These are phyloP conservation scores for Pestalotiopsis sp. DNA, from an alignment of 2,329 filamentous ascomycete genomes.

Conservation along the genomic window DNA sequence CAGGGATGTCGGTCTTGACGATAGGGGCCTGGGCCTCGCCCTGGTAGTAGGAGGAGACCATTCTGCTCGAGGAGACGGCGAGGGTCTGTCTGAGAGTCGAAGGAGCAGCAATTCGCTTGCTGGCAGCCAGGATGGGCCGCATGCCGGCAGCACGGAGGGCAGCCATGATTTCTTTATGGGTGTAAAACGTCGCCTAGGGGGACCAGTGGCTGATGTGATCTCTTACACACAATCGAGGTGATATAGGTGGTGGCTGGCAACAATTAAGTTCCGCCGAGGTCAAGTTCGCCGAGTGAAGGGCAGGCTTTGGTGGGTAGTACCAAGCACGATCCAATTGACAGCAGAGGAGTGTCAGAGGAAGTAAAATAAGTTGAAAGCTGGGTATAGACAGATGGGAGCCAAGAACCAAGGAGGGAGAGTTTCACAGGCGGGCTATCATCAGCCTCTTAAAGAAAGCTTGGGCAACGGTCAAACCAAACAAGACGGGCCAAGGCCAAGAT, in stretches of 20 bases:
- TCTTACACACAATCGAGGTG: background rate
- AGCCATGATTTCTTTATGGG: conserved; percentile 24
- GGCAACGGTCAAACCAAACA: background rate
- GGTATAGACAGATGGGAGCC: background rate
- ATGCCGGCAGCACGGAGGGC: conserved; percentile 30
- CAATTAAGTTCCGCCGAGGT: conserved; percentile 13
- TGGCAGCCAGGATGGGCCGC: conserved; percentile 25
- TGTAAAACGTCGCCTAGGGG: background rate
- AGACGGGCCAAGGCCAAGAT: background rate
- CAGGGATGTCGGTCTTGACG: conserved; percentile 69
- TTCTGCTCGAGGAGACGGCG: conserved; percentile 23
- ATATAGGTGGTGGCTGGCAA: background rate
- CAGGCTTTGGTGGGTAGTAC: background rate
- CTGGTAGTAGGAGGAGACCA: conserved; percentile 30
- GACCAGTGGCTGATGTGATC: background rate
- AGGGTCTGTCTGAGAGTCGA: conserved; percentile 19
- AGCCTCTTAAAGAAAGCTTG: background rate
- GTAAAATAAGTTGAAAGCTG: background rate
- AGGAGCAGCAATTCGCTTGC: conserved; percentile 19
- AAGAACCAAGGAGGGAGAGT: background rate
- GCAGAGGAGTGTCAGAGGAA: conserved; percentile 18
- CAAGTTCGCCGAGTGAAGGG: conserved; percentile 13
- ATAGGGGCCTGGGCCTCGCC: conserved; percentile 56
- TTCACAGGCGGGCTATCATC: background rate
- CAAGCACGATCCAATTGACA: conserved; percentile 22